Conservation (phyloP, 495 filamentous ascomycete genomes). For the Neurospora cerealis region DNA sequence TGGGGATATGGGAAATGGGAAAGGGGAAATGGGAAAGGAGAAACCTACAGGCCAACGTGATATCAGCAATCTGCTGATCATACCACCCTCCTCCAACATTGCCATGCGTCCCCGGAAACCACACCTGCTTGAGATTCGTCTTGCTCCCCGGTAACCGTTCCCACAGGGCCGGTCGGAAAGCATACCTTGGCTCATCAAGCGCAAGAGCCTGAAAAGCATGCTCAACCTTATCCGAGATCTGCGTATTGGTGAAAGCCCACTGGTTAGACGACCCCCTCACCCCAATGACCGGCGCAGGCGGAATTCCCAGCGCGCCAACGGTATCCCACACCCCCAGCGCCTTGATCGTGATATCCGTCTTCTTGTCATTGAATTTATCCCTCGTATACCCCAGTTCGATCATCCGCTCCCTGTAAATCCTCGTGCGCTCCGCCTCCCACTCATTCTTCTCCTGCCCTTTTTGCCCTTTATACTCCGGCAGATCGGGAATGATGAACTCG, state of each 20-base stretch:
- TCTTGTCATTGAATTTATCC: constrained; percentile 15
- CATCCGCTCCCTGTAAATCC: constrained; percentile 17
- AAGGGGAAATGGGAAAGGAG: not conserved
- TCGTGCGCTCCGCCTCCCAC: constrained; percentile 19
- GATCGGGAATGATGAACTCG: constrained; percentile 10
- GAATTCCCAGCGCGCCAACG: constrained; percentile 26
- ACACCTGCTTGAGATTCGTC: constrained; percentile 50
- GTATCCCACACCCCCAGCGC: constrained; percentile 31
- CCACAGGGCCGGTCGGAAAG: constrained; percentile 58
- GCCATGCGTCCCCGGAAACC: constrained; percentile 59
- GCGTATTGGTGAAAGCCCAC: constrained; percentile 47
- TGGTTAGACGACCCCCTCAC: constrained; percentile 22
- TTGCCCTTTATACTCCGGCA: constrained; percentile 12
- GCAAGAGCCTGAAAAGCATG: constrained; percentile 66
- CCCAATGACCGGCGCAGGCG: constrained; percentile 25
- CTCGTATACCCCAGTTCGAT: constrained; percentile 17
- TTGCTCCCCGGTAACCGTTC: constrained; percentile 18
- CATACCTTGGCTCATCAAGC: constrained; percentile 54
- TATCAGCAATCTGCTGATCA: constrained; percentile 25
- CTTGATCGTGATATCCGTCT: constrained; percentile 26
- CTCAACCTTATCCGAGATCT: constrained; percentile 44
- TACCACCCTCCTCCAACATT: constrained; percentile 48
- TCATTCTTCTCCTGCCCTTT: constrained; percentile 17
- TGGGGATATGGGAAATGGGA: not conserved
- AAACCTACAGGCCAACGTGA: constrained; percentile 21